Base-by-base conservation (phyloP, 2,329 filamentous ascomycete genomes). In the Fusarium heterosporum region DNA sequence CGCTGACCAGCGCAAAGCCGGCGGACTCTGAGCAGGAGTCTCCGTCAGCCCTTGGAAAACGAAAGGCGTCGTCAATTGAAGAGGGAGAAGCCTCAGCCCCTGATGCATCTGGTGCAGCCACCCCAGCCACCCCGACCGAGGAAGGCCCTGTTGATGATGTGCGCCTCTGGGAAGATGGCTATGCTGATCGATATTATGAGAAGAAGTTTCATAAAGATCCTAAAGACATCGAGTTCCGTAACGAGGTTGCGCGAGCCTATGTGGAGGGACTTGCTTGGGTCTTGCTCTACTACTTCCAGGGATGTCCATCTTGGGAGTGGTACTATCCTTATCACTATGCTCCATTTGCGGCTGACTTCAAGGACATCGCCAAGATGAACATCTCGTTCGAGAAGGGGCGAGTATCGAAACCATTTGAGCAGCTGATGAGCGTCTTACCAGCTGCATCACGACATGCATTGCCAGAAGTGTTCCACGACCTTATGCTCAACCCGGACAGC, bases 311-410 rank as follows among this genome's bases (percentile, higher is more conserved):
- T 0, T 99, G 96, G 96, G 96, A 95, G 51, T 99, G 96, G 96
- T 99, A 96, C 77, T 99, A 97, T 75, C 96, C 96, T 1, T 97
- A 98, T 75, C 96, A 99, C 76, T 99, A 99, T 76, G 96, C 96
- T 2, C 96, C 96, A 5, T 99, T 99, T 76, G 96, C 96, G 4
- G 92, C 93, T 51, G 96, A 99, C 78, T 99, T 99, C 77, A 90
- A 91, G 59, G 90, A 94, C 55, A 84, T 99, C 43, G 87, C 85
- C 51, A 89, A 93, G 70, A 89, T 97, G 83, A 84, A 91, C 30
- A 87, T 97, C 68, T 82, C 85, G 17, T 99, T 99, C 71, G 86
- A 93, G 59, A 93, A 94, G 77, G 95, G 95, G 12, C 88, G 84
- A 47, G 92, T 93, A 6, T 97, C 97, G 71, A 91, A 85, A 69